Base-by-base conservation (phyloP, 208 protist species). In the Baffinella frigidus region DNA sequence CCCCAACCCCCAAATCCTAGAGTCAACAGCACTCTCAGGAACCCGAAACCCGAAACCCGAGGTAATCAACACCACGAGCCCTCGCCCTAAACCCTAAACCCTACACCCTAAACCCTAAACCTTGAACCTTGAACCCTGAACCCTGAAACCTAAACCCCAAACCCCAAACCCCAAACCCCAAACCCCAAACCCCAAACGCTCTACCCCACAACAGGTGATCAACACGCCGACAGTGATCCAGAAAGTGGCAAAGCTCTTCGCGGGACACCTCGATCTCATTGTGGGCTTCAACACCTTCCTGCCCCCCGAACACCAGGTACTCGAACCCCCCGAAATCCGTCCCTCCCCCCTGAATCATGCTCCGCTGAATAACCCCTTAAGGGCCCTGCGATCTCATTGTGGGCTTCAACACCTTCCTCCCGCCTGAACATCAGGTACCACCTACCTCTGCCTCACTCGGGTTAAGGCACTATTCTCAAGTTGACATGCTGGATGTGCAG, bases 241-340 rank as follows among this genome's bases (percentile, higher is more conserved):
- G 33, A 94, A 94, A 30, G 96, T 97, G 0, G 95, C 92, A 30
- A 56, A 95, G 68, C 93, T 97, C 20, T 97, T 97, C 83, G 93
- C 30, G 0, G 91, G 95, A 0, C 94, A 97, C 84, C 84, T 89
- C 10, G 50, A 96, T 36, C 94, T 97, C 24, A 96, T 97, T 36
- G 80, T 95, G 7, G 96, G 96, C 35, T 97, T 97, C 93, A 97
- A 97, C 93, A 96, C 96, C 0, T 97, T 97, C 93, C 77, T 87
- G 4, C 77, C 77, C 5, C 33, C 94, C 14, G 96, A 94, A 35
- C 97, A 95, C 93, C 93, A 95, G 80, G 97, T 97, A n/a, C n/a
- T n/a, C n/a, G n/a, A n/a, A n/a, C n/a, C n/a, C n/a, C n/a, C n/a
- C 51, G 95, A 95, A 17, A 51, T 93, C 24, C 89, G 72, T 14